phyloP scores from a whole-genome alignment of 2,329 filamentous ascomycete species.

The Ophiosphaerella herpotricha region DNA sequence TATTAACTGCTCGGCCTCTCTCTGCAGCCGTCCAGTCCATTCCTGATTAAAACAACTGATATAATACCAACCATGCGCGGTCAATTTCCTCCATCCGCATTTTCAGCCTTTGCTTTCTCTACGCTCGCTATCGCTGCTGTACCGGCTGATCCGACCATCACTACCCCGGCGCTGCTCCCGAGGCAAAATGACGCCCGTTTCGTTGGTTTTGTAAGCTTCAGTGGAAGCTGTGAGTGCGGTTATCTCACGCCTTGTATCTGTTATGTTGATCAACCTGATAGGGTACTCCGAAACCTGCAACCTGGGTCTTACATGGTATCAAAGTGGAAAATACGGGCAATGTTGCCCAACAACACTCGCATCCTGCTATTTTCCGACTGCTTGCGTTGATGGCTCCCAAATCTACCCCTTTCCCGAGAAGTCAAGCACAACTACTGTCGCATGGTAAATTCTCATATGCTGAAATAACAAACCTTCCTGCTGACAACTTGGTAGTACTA shows the following conservation, averaged over 20 bases:
- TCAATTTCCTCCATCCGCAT: slow-evolving; percentile 12
- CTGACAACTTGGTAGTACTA: slow-evolving; percentile 18
- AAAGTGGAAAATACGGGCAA: slow-evolving; percentile 35
- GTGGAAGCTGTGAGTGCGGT: slow-evolving; percentile 24
- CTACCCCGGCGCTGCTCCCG: slow-evolving; percentile 30
- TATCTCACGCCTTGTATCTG: neutral
- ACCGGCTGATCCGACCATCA: slow-evolving; percentile 37
- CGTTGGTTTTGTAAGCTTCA: slow-evolving; percentile 30
- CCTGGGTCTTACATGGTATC: slow-evolving; percentile 34
- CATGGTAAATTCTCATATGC: slow-evolving; percentile 22
- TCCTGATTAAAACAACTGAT: neutral
- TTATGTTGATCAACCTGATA: slow-evolving; percentile 10
- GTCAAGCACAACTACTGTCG: slow-evolving; percentile 26
- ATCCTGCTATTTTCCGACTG: slow-evolving; percentile 32
- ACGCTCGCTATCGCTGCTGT: slow-evolving; percentile 20
- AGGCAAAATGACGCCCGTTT: slow-evolving; percentile 30
- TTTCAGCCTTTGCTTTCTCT: slow-evolving; percentile 17
- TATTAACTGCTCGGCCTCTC: slow-evolving; percentile 1
- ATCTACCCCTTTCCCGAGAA: slow-evolving; percentile 28
- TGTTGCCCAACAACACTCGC: slow-evolving; percentile 31
- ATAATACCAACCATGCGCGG: slow-evolving; percentile 15
- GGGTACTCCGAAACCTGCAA: slow-evolving; percentile 30
- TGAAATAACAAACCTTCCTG: neutral
- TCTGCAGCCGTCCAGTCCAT: neutral
- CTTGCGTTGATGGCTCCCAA: slow-evolving; percentile 30